A percentile compares a stretch with the other conserved stretches of the same genome.
Conservation (phyloP, 2,329 filamentous ascomycete species). For the Alternaria tenuissima region DNA sequence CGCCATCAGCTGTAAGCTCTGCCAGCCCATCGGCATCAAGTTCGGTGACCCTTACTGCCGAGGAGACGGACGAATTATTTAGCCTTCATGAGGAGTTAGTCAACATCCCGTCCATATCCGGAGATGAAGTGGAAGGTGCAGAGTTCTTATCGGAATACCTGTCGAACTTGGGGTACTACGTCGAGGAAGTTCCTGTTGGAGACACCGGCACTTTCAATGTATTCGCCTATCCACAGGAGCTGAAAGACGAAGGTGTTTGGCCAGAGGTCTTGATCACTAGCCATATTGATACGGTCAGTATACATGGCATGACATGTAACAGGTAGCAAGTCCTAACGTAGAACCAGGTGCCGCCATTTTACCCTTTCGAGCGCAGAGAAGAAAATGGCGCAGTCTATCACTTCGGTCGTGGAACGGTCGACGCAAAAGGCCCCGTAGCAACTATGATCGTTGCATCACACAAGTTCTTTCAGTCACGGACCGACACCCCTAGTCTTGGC, state of each 20-base stretch:
- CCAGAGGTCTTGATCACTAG: constrained; percentile 72
- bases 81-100: constrained; percentile 35
- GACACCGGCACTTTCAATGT: constrained; percentile 72
- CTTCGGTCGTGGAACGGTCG: constrained; percentile 75
- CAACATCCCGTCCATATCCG: constrained; percentile 47
- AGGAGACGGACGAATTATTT: constrained; percentile 34
- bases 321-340: background rate
- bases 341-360: constrained; percentile 63
- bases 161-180: constrained; percentile 57
- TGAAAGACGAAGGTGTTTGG: constrained; percentile 49
- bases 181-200: constrained; percentile 56
- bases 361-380: constrained; percentile 66
- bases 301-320: background rate
- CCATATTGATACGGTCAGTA: constrained; percentile 74
- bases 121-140: constrained; percentile 72
- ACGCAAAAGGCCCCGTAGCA: constrained; percentile 65
- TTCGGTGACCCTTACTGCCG: constrained; percentile 14
- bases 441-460: constrained; percentile 74
- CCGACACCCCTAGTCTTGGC: constrained; percentile 46
- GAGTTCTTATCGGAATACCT: constrained; percentile 74
- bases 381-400: constrained; percentile 60
- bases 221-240: constrained; percentile 65
- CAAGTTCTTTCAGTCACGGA: constrained; percentile 56
- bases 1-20: constrained; percentile 12
- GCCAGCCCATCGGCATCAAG: constrained; percentile 3